A percentile compares a stretch with the other conserved stretches of the same genome.
Evolutionary conservation across 208 protist species (phyloP).

Genomic region (Blastocrithidia nonstop): DNA sequence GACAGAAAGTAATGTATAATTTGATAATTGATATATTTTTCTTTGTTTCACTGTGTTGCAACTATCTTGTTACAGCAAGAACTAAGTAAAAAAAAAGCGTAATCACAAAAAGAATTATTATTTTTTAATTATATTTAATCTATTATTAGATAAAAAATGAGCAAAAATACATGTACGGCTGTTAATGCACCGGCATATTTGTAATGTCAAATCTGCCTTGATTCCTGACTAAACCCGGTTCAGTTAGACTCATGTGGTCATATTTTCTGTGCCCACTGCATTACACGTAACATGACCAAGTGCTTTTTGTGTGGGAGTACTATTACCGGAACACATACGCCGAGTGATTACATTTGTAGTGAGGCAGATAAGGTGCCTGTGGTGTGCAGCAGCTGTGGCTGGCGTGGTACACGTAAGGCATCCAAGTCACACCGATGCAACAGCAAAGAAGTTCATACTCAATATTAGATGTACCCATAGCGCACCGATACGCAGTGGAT

Average conservation of each 20-base stretch:
- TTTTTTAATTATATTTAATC: too few relatives aligned
- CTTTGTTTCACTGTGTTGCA: too few relatives aligned
- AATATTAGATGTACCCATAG: slow-evolving; percentile 20
- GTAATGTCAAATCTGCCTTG: slow-evolving; percentile 54
- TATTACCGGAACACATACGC: slow-evolving; percentile 14
- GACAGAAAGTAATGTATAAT: too few relatives aligned
- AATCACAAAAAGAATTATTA: too few relatives aligned
- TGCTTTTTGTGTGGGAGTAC: slow-evolving; percentile 25
- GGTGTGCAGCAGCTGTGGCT: slow-evolving; percentile 57
- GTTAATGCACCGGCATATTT: slow-evolving; percentile 19
- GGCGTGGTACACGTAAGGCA: slow-evolving; percentile 35
- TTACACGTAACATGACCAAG: slow-evolving; percentile 9
- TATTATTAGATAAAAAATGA: slow-evolving; percentile 17
- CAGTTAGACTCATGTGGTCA: slow-evolving; percentile 54
- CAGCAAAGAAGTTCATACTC: slow-evolving; percentile 21
- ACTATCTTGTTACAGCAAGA: too few relatives aligned
- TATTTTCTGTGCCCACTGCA: slow-evolving; percentile 55
- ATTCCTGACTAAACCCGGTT: slow-evolving; percentile 42
- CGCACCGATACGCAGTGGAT: slow-evolving; percentile 39
- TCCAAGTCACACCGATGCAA: slow-evolving; percentile 35
- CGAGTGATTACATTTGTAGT: slow-evolving; percentile 12
- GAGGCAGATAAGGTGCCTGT: slow-evolving; percentile 24
- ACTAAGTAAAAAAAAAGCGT: too few relatives aligned
- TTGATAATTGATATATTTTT: too few relatives aligned
- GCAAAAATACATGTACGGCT: slow-evolving; percentile 32